These are phyloP conservation scores for Yamadazyma jaroonii DNA, from an alignment of 1,139 yeast genomes.

Conservation along the genomic window DNA sequence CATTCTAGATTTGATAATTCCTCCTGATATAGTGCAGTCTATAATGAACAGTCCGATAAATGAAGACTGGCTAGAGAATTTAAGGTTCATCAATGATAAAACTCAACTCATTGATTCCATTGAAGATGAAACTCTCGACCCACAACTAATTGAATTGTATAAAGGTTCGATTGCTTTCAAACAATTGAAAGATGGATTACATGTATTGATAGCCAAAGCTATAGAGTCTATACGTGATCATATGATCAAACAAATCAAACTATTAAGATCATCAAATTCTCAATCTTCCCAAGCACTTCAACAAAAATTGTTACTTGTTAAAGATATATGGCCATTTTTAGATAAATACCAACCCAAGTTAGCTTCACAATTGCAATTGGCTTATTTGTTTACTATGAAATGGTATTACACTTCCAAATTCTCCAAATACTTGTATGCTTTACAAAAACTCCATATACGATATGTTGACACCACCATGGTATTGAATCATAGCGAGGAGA, in stretches of 20 bases:
- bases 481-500: constrained; percentile 42
- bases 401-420: constrained; percentile 89
- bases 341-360: constrained; percentile 54
- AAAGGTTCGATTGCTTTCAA: constrained; percentile 30
- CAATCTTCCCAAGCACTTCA: constrained; percentile 75
- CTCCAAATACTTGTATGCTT: constrained; percentile 71
- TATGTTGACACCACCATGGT: constrained; percentile 52
- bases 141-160: constrained; percentile 17
- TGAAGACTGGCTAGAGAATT: constrained; percentile 56
- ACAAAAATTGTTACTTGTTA: constrained; percentile 54
- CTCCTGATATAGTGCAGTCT: constrained; percentile 61
- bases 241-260: constrained; percentile 61
- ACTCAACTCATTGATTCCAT: constrained; percentile 40
- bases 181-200: constrained; percentile 38
- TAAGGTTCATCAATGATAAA: constrained; percentile 57
- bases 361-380: constrained; percentile 73
- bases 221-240: constrained; percentile 75
- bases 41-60: constrained; percentile 46
- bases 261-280: constrained; percentile 45
- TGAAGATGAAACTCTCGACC: constrained; percentile 14
- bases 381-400: constrained; percentile 82
- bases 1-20: constrained; percentile 68
- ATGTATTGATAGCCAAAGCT: constrained; percentile 47
- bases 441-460: constrained; percentile 59
- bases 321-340: constrained; percentile 61